Evolutionary conservation across 179 eudicot genomes (phyloP).

Genomic region (Gypsophila paniculata): DNA sequence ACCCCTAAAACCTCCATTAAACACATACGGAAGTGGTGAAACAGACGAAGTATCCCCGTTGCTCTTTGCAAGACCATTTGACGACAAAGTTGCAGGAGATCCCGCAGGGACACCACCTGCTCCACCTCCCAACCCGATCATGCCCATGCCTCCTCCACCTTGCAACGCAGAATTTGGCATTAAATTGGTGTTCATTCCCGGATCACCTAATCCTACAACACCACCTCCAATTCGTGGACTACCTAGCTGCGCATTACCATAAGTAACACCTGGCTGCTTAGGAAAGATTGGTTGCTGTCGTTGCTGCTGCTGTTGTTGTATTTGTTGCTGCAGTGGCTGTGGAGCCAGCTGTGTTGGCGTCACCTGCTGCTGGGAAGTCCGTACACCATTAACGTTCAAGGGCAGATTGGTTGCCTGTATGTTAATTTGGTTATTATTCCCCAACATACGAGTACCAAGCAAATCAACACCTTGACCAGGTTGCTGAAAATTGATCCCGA

Average conservation of each 20-base stretch:
- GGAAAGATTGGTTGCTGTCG: conserved; percentile 50
- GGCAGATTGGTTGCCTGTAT: conserved; percentile 46
- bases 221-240: conserved; percentile 45
- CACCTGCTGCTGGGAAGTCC: conserved; percentile 43
- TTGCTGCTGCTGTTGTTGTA: conserved; percentile 5
- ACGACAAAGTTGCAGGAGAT: conserved; percentile 55
- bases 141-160: conserved; percentile 44
- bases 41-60: conserved; percentile 55
- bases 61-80: conserved; percentile 48
- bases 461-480: conserved; percentile 36
- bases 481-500: conserved; percentile 57
- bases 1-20: conserved; percentile 46
- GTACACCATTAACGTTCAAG: conserved; percentile 42
- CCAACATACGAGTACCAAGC: conserved; percentile 32
- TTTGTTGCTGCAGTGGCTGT: conserved; percentile 9
- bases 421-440: conserved; percentile 33
- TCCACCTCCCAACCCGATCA: conserved; percentile 25
- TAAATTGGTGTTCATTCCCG: conserved; percentile 34
- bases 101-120: conserved; percentile 27
- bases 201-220: conserved; percentile 37
- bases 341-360: background rate
- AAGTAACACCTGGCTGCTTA: conserved; percentile 56
- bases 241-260: conserved; percentile 43
- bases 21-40: conserved; percentile 57
- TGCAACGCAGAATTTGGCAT: conserved; percentile 39